Evolutionary conservation across 2,329 filamentous ascomycete genomes (phyloP).

Genomic region (Phaeosphaeria sp.): DNA sequence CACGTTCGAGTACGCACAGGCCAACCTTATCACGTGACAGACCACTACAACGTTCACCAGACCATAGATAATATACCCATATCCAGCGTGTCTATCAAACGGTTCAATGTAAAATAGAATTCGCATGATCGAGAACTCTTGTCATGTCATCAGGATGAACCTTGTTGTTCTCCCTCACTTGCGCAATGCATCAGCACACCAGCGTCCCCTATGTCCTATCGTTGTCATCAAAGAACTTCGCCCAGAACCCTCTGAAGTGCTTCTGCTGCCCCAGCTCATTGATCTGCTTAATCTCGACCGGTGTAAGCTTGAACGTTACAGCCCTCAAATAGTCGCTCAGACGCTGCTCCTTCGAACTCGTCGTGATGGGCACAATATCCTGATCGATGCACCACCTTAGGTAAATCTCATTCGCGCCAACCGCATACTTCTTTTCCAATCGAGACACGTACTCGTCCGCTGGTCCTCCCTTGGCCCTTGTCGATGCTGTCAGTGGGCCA

Average conservation of each 20-base stretch:
- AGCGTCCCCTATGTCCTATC: slow-evolving; percentile 54
- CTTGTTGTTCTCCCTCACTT: too few relatives aligned
- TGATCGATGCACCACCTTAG: slow-evolving; percentile 69
- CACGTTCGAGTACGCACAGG: neutral
- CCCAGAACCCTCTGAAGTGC: slow-evolving; percentile 69
- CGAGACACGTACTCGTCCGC: slow-evolving; percentile 59
- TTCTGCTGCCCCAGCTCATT: slow-evolving; percentile 64
- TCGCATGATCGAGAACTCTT: too few relatives aligned
- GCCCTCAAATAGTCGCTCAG: slow-evolving; percentile 64
- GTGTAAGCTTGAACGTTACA: slow-evolving; percentile 65
- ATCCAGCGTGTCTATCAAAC: too few relatives aligned
- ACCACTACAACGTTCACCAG: neutral
- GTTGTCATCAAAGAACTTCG: slow-evolving; percentile 58
- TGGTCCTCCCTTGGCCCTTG: slow-evolving; percentile 63
- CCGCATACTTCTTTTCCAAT: slow-evolving; percentile 67
- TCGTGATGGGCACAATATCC: slow-evolving; percentile 65
- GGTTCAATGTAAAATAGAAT: too few relatives aligned
- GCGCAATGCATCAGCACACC: slow-evolving; percentile 9
- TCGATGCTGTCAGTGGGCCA: slow-evolving; percentile 58
- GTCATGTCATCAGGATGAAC: too few relatives aligned
- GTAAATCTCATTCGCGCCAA: slow-evolving; percentile 63
- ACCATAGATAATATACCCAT: too few relatives aligned
- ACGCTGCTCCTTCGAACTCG: slow-evolving; percentile 65
- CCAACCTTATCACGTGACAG: neutral
- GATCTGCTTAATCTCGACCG: slow-evolving; percentile 60